These are phyloP conservation scores for Larix sibirica DNA, from an alignment of 83 land plant species.

Conservation along the genomic window DNA sequence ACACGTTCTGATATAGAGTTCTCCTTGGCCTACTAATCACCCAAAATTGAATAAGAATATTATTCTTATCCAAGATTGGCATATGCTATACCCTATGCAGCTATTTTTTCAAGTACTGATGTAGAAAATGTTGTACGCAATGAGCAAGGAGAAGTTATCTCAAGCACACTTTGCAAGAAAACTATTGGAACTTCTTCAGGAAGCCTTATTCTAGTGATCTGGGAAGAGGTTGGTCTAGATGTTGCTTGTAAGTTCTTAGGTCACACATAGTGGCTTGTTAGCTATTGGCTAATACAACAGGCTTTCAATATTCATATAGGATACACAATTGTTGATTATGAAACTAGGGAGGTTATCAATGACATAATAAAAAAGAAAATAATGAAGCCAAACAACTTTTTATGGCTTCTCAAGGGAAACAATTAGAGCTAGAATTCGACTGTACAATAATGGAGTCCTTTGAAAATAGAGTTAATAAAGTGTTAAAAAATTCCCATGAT, in stretches of 20 bases:
- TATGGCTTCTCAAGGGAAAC: conserved; percentile 63
- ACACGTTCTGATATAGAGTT: too few species aligned
- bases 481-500: conserved; percentile 89
- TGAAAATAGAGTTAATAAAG: conserved; percentile 92
- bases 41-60: too few species aligned
- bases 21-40: too few species aligned
- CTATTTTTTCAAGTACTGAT: too few species aligned
- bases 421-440: conserved; percentile 93
- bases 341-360: conserved; percentile 88
- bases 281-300: conserved; percentile 96
- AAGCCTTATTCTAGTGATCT: conserved; percentile 96
- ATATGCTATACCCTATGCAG: too few species aligned
- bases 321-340: conserved; percentile 94
- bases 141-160: conserved; percentile 91
- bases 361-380: conserved; percentile 88
- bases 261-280: conserved; percentile 99
- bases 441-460: conserved; percentile 96
- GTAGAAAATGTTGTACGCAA: conserved; percentile 52
- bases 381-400: conserved; percentile 89
- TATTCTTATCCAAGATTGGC: too few species aligned
- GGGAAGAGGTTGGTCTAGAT: conserved; percentile 99
- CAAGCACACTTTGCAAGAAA: conserved; percentile 97
- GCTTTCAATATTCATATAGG: conserved; percentile 97
- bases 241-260: conserved; percentile 98
- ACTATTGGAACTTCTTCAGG: conserved; percentile 92